Conservation (phyloP, 2,329 filamentous ascomycete species). For the Cytospora leucostoma region DNA sequence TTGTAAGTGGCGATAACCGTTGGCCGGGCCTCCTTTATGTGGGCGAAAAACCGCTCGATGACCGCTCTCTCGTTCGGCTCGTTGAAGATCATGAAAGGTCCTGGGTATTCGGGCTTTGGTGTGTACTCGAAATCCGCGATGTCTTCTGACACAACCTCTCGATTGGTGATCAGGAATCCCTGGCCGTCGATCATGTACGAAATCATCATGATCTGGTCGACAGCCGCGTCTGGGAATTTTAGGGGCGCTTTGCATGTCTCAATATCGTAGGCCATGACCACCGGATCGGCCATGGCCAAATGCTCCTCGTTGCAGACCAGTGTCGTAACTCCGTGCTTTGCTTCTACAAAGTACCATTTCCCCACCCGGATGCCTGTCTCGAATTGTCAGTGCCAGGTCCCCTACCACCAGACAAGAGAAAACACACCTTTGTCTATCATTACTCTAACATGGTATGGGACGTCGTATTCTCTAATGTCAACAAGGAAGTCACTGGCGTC, state of each 20-base stretch:
- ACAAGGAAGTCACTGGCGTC: slow-evolving; percentile 97
- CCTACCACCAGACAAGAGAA: neutral
- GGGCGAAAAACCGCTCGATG: slow-evolving; percentile 89
- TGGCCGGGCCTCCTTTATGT: slow-evolving; percentile 91
- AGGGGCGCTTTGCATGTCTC: slow-evolving; percentile 94
- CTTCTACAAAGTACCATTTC: slow-evolving; percentile 95
- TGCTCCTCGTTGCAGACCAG: slow-evolving; percentile 84
- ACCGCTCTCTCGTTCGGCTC: slow-evolving; percentile 88
- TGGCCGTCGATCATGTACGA: slow-evolving; percentile 99
- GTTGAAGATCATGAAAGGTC: slow-evolving; percentile 97
- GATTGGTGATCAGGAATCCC: slow-evolving; percentile 95
- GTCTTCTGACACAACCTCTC: slow-evolving; percentile 96
- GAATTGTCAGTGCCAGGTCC: slow-evolving; percentile 30
- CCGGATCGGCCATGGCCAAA: slow-evolving; percentile 86
- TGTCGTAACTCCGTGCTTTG: slow-evolving; percentile 86
- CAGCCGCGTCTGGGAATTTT: slow-evolving; percentile 92
- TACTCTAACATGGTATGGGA: slow-evolving; percentile 98
- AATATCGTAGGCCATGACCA: slow-evolving; percentile 99
- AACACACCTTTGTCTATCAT: slow-evolving; percentile 72
- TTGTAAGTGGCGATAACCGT: slow-evolving; percentile 99
- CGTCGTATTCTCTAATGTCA: slow-evolving; percentile 98
- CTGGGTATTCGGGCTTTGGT: slow-evolving; percentile 92
- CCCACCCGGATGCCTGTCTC: slow-evolving; percentile 83
- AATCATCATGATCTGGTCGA: slow-evolving; percentile 99
- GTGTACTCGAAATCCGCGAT: slow-evolving; percentile 99